Evolutionary conservation across 2,329 filamentous ascomycete genomes (phyloP), one percentile per base, ranked within the genome.

Genomic region (Nectriaceae sp.): DNA sequence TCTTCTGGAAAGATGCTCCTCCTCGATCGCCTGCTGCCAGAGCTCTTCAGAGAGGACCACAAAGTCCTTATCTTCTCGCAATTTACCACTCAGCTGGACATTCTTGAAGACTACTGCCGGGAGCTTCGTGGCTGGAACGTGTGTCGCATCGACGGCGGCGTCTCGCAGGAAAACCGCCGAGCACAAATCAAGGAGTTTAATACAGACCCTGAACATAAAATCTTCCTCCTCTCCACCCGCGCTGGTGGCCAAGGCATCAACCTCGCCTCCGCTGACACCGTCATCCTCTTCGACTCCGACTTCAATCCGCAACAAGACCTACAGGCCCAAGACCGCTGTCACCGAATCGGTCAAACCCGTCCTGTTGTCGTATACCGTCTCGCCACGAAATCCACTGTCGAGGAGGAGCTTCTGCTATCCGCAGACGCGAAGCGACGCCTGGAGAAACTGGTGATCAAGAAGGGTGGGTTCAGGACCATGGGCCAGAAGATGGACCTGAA

Each of bases 271-370:
- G 93, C 93, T 0, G 93, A 97, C 60, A 97, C 93, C 0, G 93
- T 97, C 11, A 88, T 97, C 39, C 76, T 97, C 0, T 97, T 94
- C 59, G 93, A 97, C 68, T 77, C 73, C 3, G 82, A 96, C 62
- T 97, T 93, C 85, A 99, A 99, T 61, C 94, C 94, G 0, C 94
- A 99, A 66, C 93, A 97, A 65, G 94, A 99, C 67, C 77, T 99
- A 0, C 94, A 99, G 65, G 94, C 94, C 0, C 94, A 97, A 70
- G 94, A 99, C 64, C 89, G 94, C 4, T 91, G 90, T 1, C 94
- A 99, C 65, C 84, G 94, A 11, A 97, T 99, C 54, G 94, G 94
- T 0, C 94, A 99, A 68, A 96, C 86, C 1, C 81, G 87, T 3
- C 94, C 94, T 0, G 94, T 99, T 1, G 84, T 99, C 18, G 88